phyloP scores from a whole-genome alignment of 2,329 filamentous ascomycete species.

The Phialophora macrospora region DNA sequence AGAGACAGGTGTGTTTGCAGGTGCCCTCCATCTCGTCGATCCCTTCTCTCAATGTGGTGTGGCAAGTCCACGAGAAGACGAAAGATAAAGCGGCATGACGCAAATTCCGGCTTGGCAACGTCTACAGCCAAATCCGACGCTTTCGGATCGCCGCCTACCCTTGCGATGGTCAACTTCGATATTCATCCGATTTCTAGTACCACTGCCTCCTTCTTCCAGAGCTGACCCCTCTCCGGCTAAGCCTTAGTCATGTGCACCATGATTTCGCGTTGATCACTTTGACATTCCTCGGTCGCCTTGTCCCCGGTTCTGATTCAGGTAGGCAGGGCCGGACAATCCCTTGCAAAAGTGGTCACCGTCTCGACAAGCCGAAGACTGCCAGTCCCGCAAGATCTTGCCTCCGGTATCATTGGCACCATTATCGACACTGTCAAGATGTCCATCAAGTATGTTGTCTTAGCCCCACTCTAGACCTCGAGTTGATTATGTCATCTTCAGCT shows the following conservation, averaged over 20 bases:
- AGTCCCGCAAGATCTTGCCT: neutral
- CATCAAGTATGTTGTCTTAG: slow-evolving; percentile 12
- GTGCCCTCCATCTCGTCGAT: too few relatives aligned
- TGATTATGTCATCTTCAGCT: slow-evolving; percentile 60
- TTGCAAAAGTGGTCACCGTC: neutral
- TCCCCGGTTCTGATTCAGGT: neutral
- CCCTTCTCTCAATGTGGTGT: too few relatives aligned
- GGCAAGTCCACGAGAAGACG: too few relatives aligned
- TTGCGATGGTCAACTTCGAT: neutral
- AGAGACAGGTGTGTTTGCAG: too few relatives aligned
- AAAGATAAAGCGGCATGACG: neutral
- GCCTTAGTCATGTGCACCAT: neutral
- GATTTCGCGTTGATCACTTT: neutral
- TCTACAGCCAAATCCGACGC: neutral
- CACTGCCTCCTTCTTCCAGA: neutral
- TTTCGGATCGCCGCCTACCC: neutral
- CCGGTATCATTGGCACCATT: neutral
- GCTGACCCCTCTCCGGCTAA: neutral
- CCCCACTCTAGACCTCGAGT: slow-evolving; percentile 34
- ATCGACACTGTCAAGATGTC: slow-evolving; percentile 6
- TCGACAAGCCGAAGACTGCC: neutral
- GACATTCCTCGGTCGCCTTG: neutral
- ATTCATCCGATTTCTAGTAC: neutral
- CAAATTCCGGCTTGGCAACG: neutral
- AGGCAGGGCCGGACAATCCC: neutral